Conservation (phyloP, 176 grass and related monocot genomes). For the Chloris gayana region DNA sequence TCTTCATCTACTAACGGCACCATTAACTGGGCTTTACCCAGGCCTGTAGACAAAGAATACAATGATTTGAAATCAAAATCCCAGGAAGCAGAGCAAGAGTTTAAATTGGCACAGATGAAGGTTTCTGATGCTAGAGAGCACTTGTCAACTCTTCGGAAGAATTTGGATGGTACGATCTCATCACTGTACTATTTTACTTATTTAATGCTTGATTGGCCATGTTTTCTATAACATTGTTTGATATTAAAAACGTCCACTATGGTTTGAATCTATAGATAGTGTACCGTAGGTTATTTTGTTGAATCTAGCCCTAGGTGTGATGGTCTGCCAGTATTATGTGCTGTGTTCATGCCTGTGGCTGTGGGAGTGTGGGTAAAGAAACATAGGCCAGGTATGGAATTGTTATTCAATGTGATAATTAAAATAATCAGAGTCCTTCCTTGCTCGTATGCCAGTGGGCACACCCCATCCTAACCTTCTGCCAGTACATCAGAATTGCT, state of each 20-base stretch:
- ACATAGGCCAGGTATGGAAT: too few relatives aligned
- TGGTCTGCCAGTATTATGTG: not conserved
- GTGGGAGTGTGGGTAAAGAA: too few relatives aligned
- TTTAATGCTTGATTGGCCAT: slow-evolving; percentile 15
- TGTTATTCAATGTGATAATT: not conserved
- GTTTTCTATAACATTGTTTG: slow-evolving; percentile 1
- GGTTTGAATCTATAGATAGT: not conserved
- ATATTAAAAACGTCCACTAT: not conserved
- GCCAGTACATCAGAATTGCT: not conserved
- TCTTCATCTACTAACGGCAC: slow-evolving; percentile 32
- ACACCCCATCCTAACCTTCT: too few relatives aligned
- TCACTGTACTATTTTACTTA: not conserved
- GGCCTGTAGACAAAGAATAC: slow-evolving; percentile 76
- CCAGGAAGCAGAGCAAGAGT: slow-evolving; percentile 74
- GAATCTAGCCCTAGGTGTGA: too few relatives aligned
- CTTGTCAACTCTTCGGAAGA: slow-evolving; percentile 76
- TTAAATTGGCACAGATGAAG: slow-evolving; percentile 85
- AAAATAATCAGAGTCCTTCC: not conserved
- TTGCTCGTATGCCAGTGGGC: not conserved
- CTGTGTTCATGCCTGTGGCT: not conserved
- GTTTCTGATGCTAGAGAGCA: slow-evolving; percentile 63
- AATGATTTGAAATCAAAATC: slow-evolving; percentile 86
- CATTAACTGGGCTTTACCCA: slow-evolving; percentile 31
- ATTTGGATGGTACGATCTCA: slow-evolving; percentile 78
- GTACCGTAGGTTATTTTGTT: not conserved